Conservation (phyloP, 192 early-diverging fungal genomes). For the Glomus cerebriforme region DNA sequence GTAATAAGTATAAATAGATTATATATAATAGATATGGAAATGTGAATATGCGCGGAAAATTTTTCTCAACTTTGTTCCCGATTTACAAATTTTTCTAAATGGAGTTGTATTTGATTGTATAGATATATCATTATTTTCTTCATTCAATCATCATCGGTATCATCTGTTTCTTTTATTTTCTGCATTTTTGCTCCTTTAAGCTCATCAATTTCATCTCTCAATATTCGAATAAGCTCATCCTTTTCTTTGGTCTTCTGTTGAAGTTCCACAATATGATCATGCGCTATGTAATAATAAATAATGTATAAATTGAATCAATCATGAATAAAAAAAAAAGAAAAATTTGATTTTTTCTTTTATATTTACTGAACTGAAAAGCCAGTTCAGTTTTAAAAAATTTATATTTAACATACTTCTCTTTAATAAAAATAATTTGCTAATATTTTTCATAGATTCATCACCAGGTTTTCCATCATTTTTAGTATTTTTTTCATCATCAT, state of each 20-base stretch:
- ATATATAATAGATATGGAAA: too few relatives aligned
- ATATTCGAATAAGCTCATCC: not conserved
- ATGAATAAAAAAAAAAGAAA: not conserved
- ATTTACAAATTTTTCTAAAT: too few relatives aligned
- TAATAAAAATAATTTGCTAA: conserved; percentile 24
- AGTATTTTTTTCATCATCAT: not conserved
- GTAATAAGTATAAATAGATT: too few relatives aligned
- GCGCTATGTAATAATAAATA: not conserved
- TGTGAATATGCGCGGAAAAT: too few relatives aligned
- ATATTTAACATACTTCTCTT: conserved; percentile 15
- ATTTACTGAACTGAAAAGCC: too few relatives aligned
- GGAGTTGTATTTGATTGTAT: too few relatives aligned
- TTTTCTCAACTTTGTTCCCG: too few relatives aligned
- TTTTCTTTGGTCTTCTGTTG: not conserved
- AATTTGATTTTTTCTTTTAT: too few relatives aligned
- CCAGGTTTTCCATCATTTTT: not conserved
- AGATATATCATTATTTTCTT: too few relatives aligned
- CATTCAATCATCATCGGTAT: too few relatives aligned
- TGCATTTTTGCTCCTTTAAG: not conserved
- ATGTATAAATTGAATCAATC: too few relatives aligned
- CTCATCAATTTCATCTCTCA: conserved; percentile 1
- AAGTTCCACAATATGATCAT: conserved; percentile 28
- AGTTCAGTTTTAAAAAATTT: too few relatives aligned
- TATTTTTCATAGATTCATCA: conserved; percentile 18
- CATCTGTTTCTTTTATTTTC: not conserved